Base-by-base conservation (phyloP, 2,329 filamentous ascomycete genomes). In the Ophiostoma ips region DNA sequence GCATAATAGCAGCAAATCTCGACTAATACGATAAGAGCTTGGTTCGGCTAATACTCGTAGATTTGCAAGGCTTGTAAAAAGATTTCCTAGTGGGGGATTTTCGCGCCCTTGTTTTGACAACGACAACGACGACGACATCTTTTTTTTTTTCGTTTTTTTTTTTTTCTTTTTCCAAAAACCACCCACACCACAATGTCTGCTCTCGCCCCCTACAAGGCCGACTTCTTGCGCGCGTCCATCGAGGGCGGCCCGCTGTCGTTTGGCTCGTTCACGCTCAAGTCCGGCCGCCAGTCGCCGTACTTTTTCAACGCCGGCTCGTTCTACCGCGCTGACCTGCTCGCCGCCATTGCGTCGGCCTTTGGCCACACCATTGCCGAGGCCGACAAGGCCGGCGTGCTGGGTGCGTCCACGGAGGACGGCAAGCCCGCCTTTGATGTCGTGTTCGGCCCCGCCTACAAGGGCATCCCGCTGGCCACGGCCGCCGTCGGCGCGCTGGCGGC, bases 231-330 rank as follows among this genome's bases (percentile, higher is more conserved):
- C 61, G 76, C 83, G 52, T 77, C 83, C 61, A 74, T 89, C 57
- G 66, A 71, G 19, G 80, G 81, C 59, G 75, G 76, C 55, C 81
- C 86, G 59, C 77, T 92, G 58, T 84, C 81, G 61, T 92, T 92
- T 64, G 87, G 87, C 65, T 80, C 75, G 63, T 92, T 87, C 70
- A 85, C 83, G 59, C 79, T 98, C 63, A 98, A 98, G 71, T 95
- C 89, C 49, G 86, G 87, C 68, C 86, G 90, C 61, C 74, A 73
- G 60, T 95, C 88, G 12, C 92, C 92, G 38, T 96, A 96, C 76
- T 96, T 96, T 74, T 94, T 96, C 80, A 95, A 95, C 67, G 88
- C 89, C 44, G 88, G 89, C 53, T 79, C 86, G 60, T 94, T 96
- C 68, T 87, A 92, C 73, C 82, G 81, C 48, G 84, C 83, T 19